Evolutionary conservation across 805 yeast genomes (phyloP).

Genomic region (Metschnikowia reukaufii): DNA sequence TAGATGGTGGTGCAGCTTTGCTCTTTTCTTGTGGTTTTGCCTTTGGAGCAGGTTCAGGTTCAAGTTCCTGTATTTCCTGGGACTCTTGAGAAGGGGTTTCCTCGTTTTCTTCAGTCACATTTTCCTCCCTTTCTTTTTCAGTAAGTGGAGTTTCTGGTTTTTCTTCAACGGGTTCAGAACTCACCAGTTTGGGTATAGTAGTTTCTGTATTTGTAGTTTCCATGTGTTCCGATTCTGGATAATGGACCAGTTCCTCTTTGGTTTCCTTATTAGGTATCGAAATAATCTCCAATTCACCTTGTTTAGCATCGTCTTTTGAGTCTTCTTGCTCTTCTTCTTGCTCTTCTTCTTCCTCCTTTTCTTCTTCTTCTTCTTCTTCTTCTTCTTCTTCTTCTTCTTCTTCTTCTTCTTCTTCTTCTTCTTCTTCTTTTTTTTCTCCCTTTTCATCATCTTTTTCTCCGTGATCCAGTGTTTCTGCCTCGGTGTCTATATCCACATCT

Average conservation of each 20-base stretch:
- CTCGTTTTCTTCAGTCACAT: not conserved
- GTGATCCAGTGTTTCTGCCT: too few relatives aligned
- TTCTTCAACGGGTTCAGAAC: not conserved
- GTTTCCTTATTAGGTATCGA: too few relatives aligned
- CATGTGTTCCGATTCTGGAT: too few relatives aligned
- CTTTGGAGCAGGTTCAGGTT: too few relatives aligned
- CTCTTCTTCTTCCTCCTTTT: not conserved
- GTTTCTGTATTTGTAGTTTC: too few relatives aligned
- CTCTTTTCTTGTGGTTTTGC: not conserved
- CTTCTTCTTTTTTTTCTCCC: slow-evolving; percentile 10
- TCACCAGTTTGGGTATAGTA: not conserved
- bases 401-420: slow-evolving; percentile 13
- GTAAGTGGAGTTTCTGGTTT: not conserved
- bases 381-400: slow-evolving; percentile 5
- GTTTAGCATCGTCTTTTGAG: slow-evolving; percentile 1
- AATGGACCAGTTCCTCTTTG: too few relatives aligned
- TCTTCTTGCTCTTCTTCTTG: not conserved
- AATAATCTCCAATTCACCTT: too few relatives aligned
- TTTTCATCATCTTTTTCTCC: not conserved
- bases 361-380: slow-evolving; percentile 6
- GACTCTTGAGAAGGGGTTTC: too few relatives aligned
- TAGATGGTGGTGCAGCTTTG: not conserved
- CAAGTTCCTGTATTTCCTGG: too few relatives aligned
- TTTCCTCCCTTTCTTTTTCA: not conserved
- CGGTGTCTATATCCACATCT: not conserved